Evolutionary conservation across 129 eudicot species (phyloP).

Genomic region (Saussurea involucrata): DNA sequence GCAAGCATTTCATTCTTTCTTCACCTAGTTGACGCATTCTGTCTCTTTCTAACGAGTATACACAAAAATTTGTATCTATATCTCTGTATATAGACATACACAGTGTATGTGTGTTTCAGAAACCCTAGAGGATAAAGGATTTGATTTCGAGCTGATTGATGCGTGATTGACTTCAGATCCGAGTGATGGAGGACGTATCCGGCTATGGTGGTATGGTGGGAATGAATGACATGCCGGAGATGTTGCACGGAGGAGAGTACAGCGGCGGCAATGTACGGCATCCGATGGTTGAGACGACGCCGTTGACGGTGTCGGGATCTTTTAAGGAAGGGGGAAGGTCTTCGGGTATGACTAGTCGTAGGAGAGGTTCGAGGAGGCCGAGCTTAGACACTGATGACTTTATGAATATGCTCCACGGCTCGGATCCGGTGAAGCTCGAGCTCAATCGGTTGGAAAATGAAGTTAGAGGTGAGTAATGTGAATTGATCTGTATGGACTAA

Average conservation of each 20-base stretch:
- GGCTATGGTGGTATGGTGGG: slow-evolving; percentile 44
- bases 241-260: slow-evolving; percentile 31
- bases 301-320: slow-evolving; percentile 57
- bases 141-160: slow-evolving; percentile 36
- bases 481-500: slow-evolving; percentile 34
- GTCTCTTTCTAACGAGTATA: slow-evolving; percentile 12
- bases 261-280: slow-evolving; percentile 48
- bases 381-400: slow-evolving; percentile 91
- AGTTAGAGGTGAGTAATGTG: slow-evolving; percentile 72
- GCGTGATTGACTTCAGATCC: slow-evolving; percentile 53
- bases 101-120: slow-evolving; percentile 6
- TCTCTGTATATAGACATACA: neutral
- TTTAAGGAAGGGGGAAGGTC: slow-evolving; percentile 48
- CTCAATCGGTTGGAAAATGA: slow-evolving; percentile 94
- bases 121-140: slow-evolving; percentile 26
- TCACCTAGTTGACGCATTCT: slow-evolving; percentile 15
- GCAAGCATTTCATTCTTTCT: slow-evolving; percentile 5
- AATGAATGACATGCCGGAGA: slow-evolving; percentile 34
- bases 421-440: slow-evolving; percentile 98
- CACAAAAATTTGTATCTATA: slow-evolving; percentile 3
- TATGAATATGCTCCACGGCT: slow-evolving; percentile 79
- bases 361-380: slow-evolving; percentile 64
- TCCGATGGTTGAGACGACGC: slow-evolving; percentile 30
- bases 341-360: slow-evolving; percentile 38
- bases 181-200: slow-evolving; percentile 55